phyloP scores from a whole-genome alignment of 257 asterid species.

The Penstemon newberryi region DNA sequence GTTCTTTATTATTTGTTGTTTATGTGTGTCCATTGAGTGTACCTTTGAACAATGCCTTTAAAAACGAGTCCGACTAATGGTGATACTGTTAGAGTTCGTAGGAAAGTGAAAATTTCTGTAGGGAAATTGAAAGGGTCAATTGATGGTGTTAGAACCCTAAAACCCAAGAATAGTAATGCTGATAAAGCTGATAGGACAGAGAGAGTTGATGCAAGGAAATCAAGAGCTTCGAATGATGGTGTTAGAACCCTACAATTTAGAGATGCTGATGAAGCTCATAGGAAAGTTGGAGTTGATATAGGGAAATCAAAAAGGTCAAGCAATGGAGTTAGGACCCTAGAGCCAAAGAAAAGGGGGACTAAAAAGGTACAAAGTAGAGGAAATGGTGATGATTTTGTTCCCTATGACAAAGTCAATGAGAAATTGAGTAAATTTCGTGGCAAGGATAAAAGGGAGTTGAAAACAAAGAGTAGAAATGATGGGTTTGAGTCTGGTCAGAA shows the following conservation, averaged over 20 bases:
- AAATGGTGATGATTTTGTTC: slow-evolving; percentile 27
- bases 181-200: slow-evolving; percentile 31
- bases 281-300: slow-evolving; percentile 19
- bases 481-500: slow-evolving; percentile 39
- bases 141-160: slow-evolving; percentile 31
- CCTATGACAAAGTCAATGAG: slow-evolving; percentile 26
- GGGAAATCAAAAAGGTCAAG: slow-evolving; percentile 23
- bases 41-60: slow-evolving; percentile 35
- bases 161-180: slow-evolving; percentile 24
- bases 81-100: slow-evolving; percentile 21
- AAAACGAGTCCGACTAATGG: slow-evolving; percentile 29
- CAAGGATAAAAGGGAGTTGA: slow-evolving; percentile 30
- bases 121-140: slow-evolving; percentile 32
- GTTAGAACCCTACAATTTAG: not conserved
- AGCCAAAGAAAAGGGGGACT: slow-evolving; percentile 23
- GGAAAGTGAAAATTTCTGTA: slow-evolving; percentile 31
- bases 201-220: slow-evolving; percentile 22
- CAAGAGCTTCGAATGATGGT: slow-evolving; percentile 20
- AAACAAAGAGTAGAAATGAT: slow-evolving; percentile 32
- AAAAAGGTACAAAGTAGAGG: slow-evolving; percentile 32
- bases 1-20: slow-evolving; percentile 10
- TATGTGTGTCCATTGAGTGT: slow-evolving; percentile 8
- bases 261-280: not conserved
- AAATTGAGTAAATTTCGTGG: slow-evolving; percentile 18
- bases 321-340: slow-evolving; percentile 28